A percentile compares a stretch with the other conserved stretches of the same genome.
Conservation (phyloP, 2,329 filamentous ascomycete genomes). For the Trichoderma koningiopsis region DNA sequence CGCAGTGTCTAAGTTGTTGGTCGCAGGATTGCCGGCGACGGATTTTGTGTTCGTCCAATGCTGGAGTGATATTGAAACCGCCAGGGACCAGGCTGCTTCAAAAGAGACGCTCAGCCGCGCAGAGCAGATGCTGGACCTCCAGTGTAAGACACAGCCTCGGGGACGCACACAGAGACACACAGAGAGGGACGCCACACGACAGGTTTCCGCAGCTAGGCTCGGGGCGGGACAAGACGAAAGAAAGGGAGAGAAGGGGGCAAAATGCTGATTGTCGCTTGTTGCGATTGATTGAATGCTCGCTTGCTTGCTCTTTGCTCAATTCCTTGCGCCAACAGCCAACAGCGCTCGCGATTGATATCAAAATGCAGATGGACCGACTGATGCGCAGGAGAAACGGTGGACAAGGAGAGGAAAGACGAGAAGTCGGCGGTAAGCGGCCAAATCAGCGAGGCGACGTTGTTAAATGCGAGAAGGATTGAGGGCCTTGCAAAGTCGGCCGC, state of each 20-base stretch:
- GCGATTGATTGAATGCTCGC: background rate
- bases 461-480: constrained; percentile 23
- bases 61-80: background rate
- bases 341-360: background rate
- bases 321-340: background rate
- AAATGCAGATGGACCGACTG: background rate
- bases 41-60: constrained; percentile 10
- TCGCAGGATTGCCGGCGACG: constrained; percentile 11
- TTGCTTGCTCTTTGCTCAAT: background rate
- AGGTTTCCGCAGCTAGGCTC: background rate
- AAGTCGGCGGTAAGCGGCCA: constrained; percentile 28
- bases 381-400: background rate
- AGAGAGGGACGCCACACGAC: background rate
- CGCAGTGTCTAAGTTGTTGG: constrained; percentile 14
- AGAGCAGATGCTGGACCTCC: constrained; percentile 18
- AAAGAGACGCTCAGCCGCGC: constrained; percentile 16
- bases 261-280: background rate
- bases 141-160: constrained; percentile 18
- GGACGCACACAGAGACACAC: background rate
- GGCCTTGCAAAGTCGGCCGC: constrained; percentile 23
- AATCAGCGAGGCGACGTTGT: constrained; percentile 20
- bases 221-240: background rate
- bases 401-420: constrained; percentile 12
- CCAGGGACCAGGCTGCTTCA: constrained; percentile 13
- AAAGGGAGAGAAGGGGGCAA: background rate